phyloP scores from a whole-genome alignment of 192 early-diverging fungal genomes.

The Diversispora epigaea region DNA sequence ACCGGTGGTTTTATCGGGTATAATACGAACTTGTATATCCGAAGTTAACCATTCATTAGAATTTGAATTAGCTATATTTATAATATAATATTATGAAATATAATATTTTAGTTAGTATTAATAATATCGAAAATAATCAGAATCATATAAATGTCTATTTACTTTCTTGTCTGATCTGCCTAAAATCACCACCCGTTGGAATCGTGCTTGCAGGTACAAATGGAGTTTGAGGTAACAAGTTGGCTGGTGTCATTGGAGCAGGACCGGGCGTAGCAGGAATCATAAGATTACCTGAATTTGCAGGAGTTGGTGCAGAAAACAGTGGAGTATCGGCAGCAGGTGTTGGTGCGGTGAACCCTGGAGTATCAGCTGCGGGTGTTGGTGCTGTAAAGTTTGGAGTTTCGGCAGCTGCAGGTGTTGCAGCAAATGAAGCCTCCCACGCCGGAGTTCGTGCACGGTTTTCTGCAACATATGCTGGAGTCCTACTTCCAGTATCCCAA shows the following conservation, averaged over 20 bases:
- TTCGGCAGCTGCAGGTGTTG: constrained; percentile 42
- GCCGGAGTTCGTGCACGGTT: constrained; percentile 60
- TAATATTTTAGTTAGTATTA: not conserved
- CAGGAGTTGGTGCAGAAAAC: constrained; percentile 46
- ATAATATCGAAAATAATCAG: not conserved
- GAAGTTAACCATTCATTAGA: constrained; percentile 53
- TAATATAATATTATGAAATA: not conserved
- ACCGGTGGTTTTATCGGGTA: constrained; percentile 30
- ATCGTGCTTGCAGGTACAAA: not conserved
- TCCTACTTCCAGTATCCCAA: constrained; percentile 55
- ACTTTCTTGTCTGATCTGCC: not conserved
- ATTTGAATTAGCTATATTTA: not conserved
- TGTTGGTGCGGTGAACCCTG: constrained; percentile 45
- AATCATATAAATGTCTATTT: not conserved
- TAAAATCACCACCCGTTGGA: not conserved
- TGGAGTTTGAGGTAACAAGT: constrained; percentile 45
- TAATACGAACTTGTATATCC: constrained; percentile 54
- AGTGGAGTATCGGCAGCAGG: constrained; percentile 42
- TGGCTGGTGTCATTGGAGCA: constrained; percentile 50
- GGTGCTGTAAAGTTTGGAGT: constrained; percentile 33
- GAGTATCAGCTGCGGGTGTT: constrained; percentile 36
- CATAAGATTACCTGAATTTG: constrained; percentile 15
- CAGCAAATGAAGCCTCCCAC: constrained; percentile 53
- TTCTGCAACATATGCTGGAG: constrained; percentile 48
- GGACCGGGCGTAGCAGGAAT: constrained; percentile 44